Conservation (phyloP, 2,329 filamentous ascomycete genomes). For the Monosporascus ibericus region DNA sequence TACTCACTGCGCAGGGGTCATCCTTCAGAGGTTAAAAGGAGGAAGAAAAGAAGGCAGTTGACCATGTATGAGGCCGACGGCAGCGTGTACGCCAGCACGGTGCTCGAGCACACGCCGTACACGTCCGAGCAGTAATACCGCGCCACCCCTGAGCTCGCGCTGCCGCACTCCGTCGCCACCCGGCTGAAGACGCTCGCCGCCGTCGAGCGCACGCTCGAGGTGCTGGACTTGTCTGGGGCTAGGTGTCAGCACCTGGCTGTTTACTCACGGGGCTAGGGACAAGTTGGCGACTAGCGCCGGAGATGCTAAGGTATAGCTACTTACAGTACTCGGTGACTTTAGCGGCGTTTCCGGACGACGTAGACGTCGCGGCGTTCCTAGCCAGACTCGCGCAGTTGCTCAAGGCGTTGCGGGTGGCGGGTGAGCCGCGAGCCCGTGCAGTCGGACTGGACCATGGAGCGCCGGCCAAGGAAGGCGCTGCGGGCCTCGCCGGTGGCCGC, state of each 20-base stretch:
- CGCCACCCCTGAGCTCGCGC: slow-evolving; percentile 40
- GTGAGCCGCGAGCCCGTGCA: slow-evolving; percentile 44
- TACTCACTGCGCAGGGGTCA: no score
- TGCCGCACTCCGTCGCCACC: slow-evolving; percentile 51
- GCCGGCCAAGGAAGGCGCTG: slow-evolving; percentile 43
- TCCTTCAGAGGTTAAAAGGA: no score
- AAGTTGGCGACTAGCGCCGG: no score
- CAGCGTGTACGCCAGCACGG: slow-evolving; percentile 57
- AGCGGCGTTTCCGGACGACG: slow-evolving; percentile 39
- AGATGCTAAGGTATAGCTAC: background rate
- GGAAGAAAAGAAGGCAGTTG: slow-evolving; percentile 56
- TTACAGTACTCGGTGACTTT: slow-evolving; percentile 52
- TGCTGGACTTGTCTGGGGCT: slow-evolving; percentile 45
- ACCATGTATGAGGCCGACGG: slow-evolving; percentile 48
- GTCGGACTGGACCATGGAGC: slow-evolving; percentile 43
- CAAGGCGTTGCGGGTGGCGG: slow-evolving; percentile 43
- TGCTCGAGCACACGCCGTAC: slow-evolving; percentile 42
- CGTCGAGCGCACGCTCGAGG: slow-evolving; percentile 34
- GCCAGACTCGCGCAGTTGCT: slow-evolving; percentile 49
- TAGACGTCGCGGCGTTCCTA: slow-evolving; percentile 43
- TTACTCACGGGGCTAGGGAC: no score
- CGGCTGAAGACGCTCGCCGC: slow-evolving; percentile 45
- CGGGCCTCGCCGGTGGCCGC: slow-evolving; percentile 43
- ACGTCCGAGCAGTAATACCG: slow-evolving; percentile 54
- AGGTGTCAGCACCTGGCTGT: no score